Conservation (phyloP, 345 rosid genomes). For the Salix viminalis region DNA sequence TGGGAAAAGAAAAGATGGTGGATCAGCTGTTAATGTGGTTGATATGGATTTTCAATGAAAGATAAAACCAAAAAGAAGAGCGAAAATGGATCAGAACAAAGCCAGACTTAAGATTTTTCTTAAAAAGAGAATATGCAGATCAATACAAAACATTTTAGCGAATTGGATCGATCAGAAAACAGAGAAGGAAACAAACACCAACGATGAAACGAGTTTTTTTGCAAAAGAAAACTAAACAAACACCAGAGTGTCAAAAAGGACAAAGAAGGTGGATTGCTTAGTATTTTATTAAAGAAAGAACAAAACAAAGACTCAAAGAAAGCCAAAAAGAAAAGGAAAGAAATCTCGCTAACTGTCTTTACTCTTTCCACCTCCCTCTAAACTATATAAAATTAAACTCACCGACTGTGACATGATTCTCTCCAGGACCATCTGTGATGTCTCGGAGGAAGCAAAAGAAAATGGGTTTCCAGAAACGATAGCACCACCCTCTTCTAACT, state of each 20-base stretch:
- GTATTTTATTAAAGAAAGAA: neutral
- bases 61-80: neutral
- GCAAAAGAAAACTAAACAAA: neutral
- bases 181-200: neutral
- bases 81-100: neutral
- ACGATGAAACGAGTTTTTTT: neutral
- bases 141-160: neutral
- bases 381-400: conserved; percentile 21
- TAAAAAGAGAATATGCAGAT: neutral
- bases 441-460: conserved; percentile 85
- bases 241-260: neutral
- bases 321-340: neutral
- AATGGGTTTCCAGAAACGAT: conserved; percentile 54
- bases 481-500: conserved; percentile 49
- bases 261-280: neutral
- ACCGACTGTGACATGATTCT: conserved; percentile 99
- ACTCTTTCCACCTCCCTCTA: neutral
- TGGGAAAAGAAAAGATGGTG: neutral
- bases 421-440: conserved; percentile 97
- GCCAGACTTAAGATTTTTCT: neutral
- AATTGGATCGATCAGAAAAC: neutral
- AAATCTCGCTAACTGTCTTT: neutral
- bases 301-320: neutral
- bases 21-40: neutral
- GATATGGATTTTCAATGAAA: neutral